phyloP scores from a whole-genome alignment of 2,329 filamentous ascomycete genomes.

The Scedosporium minutisporum region DNA sequence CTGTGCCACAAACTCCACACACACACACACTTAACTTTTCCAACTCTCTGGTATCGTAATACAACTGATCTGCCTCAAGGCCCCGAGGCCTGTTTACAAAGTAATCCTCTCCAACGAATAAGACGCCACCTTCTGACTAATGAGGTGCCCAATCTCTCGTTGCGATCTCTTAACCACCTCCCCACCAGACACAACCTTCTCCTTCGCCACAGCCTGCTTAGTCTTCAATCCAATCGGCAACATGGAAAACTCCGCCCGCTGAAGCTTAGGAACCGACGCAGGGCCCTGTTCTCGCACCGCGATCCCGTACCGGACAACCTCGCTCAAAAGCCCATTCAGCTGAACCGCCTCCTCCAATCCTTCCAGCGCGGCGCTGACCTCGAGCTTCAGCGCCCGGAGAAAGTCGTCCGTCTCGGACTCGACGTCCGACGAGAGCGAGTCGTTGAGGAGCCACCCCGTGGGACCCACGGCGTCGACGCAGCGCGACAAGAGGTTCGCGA shows the following conservation, averaged over 20 bases:
- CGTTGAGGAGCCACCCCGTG: conserved; percentile 63
- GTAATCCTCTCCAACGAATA: conserved; percentile 76
- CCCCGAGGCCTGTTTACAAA: conserved; percentile 30
- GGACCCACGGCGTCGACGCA: conserved; percentile 68
- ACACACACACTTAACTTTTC: background rate
- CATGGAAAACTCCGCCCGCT: conserved; percentile 22
- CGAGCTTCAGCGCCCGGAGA: conserved; percentile 54
- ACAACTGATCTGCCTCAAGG: too few species aligned
- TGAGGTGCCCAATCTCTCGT: conserved; percentile 67
- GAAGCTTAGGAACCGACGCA: background rate
- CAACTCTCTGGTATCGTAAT: background rate
- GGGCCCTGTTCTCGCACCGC: conserved; percentile 17
- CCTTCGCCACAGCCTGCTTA: conserved; percentile 35
- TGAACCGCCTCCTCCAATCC: conserved; percentile 60
- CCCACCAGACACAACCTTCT: conserved; percentile 58
- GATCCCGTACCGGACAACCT: conserved; percentile 54
- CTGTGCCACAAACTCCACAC: background rate
- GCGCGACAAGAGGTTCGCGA: conserved; percentile 61
- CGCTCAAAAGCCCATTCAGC: conserved; percentile 53
- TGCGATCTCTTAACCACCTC: conserved; percentile 59
- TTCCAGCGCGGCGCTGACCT: conserved; percentile 62
- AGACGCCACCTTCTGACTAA: conserved; percentile 68
- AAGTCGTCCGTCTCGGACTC: conserved; percentile 47
- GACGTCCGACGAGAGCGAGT: conserved; percentile 38
- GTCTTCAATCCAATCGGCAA: conserved; percentile 67